phyloP scores from a whole-genome alignment of 352 stramenopile genomes.

The Peronospora farinosa region DNA sequence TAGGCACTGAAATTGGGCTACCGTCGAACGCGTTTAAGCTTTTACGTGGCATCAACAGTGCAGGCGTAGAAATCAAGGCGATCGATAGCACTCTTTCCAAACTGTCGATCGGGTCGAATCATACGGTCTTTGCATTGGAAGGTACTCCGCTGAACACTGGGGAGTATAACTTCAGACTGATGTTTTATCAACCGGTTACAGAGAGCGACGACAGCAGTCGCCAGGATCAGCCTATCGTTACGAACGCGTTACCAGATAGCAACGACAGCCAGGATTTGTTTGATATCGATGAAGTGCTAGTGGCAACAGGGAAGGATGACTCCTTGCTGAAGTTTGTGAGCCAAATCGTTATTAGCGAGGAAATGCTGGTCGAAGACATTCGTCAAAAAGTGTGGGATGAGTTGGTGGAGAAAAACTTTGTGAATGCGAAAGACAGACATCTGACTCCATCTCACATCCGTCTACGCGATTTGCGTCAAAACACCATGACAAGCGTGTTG shows the following conservation, averaged over 20 bases:
- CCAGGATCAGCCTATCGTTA: constrained; percentile 23
- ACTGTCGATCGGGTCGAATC: constrained; percentile 62
- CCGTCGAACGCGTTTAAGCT: constrained; percentile 63
- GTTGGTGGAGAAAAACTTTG: constrained; percentile 43
- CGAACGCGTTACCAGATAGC: constrained; percentile 5
- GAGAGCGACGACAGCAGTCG: constrained; percentile 12
- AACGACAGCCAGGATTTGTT: constrained; percentile 31
- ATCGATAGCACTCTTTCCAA: constrained; percentile 73
- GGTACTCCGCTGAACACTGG: constrained; percentile 57
- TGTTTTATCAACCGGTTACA: constrained; percentile 40
- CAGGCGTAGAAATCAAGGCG: constrained; percentile 74
- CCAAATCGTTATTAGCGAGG: constrained; percentile 68
- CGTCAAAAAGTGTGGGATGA: constrained; percentile 40
- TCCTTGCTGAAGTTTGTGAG: constrained; percentile 45
- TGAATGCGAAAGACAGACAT: constrained; percentile 16
- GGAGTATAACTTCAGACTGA: constrained; percentile 74
- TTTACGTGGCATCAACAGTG: constrained; percentile 57
- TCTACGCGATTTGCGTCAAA: constrained; percentile 62
- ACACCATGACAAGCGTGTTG: constrained; percentile 58
- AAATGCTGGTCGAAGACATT: constrained; percentile 71
- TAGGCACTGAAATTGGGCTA: constrained; percentile 43
- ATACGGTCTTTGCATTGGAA: constrained; percentile 58
- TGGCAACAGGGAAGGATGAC: constrained; percentile 48
- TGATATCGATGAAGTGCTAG: constrained; percentile 56
- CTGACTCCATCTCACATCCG: constrained; percentile 42